Percentiles rank a stretch among this genome's conserved stretches.
These are phyloP conservation scores for Leccinum truebloodii DNA, from an alignment of 768 basidiomycete genomes.

Conservation along the genomic window DNA sequence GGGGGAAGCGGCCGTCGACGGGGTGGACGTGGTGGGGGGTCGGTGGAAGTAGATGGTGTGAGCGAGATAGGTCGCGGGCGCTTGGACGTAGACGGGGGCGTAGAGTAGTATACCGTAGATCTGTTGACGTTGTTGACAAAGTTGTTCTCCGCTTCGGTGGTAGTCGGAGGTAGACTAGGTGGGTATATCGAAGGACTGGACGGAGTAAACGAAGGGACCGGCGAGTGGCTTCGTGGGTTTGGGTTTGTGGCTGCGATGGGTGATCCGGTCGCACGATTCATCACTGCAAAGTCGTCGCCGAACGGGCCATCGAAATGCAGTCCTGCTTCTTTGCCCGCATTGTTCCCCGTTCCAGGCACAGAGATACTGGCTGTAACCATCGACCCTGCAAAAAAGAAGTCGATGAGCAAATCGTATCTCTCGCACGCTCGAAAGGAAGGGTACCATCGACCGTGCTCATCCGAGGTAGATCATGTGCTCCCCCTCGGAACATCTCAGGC, in stretches of 20 bases:
- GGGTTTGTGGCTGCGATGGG: conserved; percentile 19
- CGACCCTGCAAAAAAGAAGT: neutral
- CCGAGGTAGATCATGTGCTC: conserved; percentile 41
- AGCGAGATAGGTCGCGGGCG: neutral
- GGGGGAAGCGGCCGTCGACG: neutral
- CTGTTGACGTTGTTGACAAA: conserved; percentile 15
- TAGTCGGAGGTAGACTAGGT: conserved; percentile 39
- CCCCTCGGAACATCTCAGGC: conserved; percentile 6
- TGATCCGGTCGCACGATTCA: conserved; percentile 19
- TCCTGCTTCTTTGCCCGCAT: neutral
- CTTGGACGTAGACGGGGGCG: neutral
- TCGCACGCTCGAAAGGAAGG: neutral
- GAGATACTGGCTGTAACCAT: neutral
- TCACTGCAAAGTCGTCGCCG: conserved; percentile 7
- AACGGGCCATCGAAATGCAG: neutral
- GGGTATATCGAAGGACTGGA: conserved; percentile 56
- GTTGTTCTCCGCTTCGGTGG: conserved; percentile 11
- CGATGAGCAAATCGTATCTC: neutral
- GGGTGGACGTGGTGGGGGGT: neutral
- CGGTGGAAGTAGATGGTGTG: neutral
- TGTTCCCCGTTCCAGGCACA: neutral
- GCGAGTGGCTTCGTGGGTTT: conserved; percentile 3
- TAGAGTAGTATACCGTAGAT: conserved; percentile 8
- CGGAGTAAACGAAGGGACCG: conserved; percentile 34
- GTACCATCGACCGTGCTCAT: conserved; percentile 16